Percentiles rank a stretch among this genome's conserved stretches.
Conservation (phyloP, 2,329 filamentous ascomycete genomes). For the Fusarium redolens region DNA sequence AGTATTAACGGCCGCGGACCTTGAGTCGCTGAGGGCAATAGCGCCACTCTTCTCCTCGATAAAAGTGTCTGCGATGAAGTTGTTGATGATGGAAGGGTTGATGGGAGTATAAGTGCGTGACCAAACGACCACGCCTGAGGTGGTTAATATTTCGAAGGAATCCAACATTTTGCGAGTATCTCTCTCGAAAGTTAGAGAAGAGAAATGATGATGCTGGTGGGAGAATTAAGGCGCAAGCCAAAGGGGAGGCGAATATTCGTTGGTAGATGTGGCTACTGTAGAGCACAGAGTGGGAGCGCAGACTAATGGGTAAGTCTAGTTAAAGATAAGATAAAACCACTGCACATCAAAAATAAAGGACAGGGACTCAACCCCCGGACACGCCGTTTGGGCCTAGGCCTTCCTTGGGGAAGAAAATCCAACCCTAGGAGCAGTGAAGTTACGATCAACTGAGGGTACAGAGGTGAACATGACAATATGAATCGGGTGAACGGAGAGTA, state of each 20-base stretch:
- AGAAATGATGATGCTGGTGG: slow-evolving; percentile 20
- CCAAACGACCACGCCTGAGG: slow-evolving; percentile 96
- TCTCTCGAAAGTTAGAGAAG: slow-evolving; percentile 16
- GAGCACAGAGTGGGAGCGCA: background rate
- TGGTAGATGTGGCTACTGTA: slow-evolving; percentile 42
- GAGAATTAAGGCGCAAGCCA: slow-evolving; percentile 14
- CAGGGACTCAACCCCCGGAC: slow-evolving; percentile 36
- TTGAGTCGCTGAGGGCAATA: slow-evolving; percentile 68
- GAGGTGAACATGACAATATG: background rate
- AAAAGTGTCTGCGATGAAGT: slow-evolving; percentile 95
- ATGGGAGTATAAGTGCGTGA: slow-evolving; percentile 86
- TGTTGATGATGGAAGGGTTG: slow-evolving; percentile 87
- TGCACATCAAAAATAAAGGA: slow-evolving; percentile 29
- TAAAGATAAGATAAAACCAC: slow-evolving; percentile 28
- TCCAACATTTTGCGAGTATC: slow-evolving; percentile 77
- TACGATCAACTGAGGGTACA: slow-evolving; percentile 10
- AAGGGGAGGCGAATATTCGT: slow-evolving; percentile 29
- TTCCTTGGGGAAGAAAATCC: slow-evolving; percentile 3
- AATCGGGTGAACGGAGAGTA: background rate
- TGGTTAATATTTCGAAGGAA: slow-evolving; percentile 95
- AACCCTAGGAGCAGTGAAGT: background rate
- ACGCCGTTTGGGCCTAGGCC: slow-evolving; percentile 24
- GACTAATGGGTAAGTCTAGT: background rate
- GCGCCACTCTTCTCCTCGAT: slow-evolving; percentile 88
- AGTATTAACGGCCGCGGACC: slow-evolving; percentile 72